These are phyloP conservation scores for Blastomyces parvus DNA, from an alignment of 2,329 filamentous ascomycete genomes.

Conservation along the genomic window DNA sequence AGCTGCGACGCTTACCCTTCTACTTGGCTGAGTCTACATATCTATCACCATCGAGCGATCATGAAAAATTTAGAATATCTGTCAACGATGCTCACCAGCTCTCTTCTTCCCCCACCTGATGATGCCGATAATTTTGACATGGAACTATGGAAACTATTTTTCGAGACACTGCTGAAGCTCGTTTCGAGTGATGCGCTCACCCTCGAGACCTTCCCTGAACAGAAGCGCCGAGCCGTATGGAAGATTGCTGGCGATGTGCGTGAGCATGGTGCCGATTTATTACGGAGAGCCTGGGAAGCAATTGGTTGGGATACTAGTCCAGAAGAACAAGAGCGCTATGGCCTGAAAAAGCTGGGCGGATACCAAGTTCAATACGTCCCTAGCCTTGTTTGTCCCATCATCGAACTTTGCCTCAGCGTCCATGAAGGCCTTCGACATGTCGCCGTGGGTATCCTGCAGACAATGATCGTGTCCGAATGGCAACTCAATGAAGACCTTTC, in stretches of 20 bases:
- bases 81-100: conserved; percentile 67
- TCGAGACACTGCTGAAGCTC: conserved; percentile 76
- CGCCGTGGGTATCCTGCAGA: conserved; percentile 86
- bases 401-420: conserved; percentile 88
- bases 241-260: conserved; percentile 96
- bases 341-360: conserved; percentile 75
- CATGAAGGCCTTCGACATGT: conserved; percentile 83
- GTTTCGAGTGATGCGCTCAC: conserved; percentile 83
- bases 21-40: conserved; percentile 85
- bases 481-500: conserved; percentile 85
- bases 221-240: conserved; percentile 93
- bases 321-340: conserved; percentile 70
- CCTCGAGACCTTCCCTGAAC: conserved; percentile 90
- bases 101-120: conserved; percentile 77
- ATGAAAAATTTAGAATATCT: conserved; percentile 79
- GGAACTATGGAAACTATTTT: conserved; percentile 88
- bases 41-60: conserved; percentile 84
- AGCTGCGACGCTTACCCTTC: conserved; percentile 81
- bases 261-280: conserved; percentile 76
- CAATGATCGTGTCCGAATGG: conserved; percentile 99
- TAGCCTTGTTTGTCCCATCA: conserved; percentile 77
- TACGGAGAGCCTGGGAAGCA: conserved; percentile 81
- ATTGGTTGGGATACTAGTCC: conserved; percentile 88
- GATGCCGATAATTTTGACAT: conserved; percentile 89
- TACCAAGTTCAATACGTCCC: conserved; percentile 99